These are phyloP conservation scores for Rubia tinctorum DNA, from an alignment of 305 asterid species.

Conservation along the genomic window DNA sequence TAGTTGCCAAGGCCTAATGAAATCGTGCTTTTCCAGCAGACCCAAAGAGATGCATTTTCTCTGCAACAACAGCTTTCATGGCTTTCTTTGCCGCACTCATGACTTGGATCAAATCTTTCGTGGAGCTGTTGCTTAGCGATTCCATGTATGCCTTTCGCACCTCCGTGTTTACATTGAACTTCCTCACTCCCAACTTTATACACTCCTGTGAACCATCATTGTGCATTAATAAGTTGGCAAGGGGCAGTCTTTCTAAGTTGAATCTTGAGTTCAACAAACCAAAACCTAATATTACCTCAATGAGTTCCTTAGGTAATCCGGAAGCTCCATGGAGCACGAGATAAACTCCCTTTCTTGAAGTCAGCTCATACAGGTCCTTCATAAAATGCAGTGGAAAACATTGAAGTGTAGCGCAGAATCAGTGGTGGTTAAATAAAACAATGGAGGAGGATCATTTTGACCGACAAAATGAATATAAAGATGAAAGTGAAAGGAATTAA, in stretches of 20 bases:
- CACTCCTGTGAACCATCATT: slow-evolving; percentile 56
- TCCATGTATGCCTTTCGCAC: slow-evolving; percentile 86
- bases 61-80: slow-evolving; percentile 83
- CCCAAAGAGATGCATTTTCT: slow-evolving; percentile 90
- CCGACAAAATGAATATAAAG: background rate
- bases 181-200: slow-evolving; percentile 69
- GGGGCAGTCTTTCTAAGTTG: background rate
- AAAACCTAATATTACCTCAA: slow-evolving; percentile 47
- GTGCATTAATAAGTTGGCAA: background rate
- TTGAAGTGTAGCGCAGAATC: background rate
- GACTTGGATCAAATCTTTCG: slow-evolving; percentile 67
- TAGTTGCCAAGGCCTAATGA: background rate
- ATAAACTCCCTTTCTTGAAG: slow-evolving; percentile 64
- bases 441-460: background rate
- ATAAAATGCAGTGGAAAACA: slow-evolving; percentile 6
- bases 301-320: slow-evolving; percentile 70
- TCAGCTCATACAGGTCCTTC: slow-evolving; percentile 71
- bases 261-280: background rate
- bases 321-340: slow-evolving; percentile 98
- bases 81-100: slow-evolving; percentile 84
- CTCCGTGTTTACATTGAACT: slow-evolving; percentile 95
- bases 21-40: slow-evolving; percentile 76
- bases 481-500: slow-evolving; percentile 10
- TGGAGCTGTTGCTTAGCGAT: slow-evolving; percentile 40
- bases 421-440: background rate